phyloP scores from a whole-genome alignment of 805 yeast species.

The Torulaspora quercuum region DNA sequence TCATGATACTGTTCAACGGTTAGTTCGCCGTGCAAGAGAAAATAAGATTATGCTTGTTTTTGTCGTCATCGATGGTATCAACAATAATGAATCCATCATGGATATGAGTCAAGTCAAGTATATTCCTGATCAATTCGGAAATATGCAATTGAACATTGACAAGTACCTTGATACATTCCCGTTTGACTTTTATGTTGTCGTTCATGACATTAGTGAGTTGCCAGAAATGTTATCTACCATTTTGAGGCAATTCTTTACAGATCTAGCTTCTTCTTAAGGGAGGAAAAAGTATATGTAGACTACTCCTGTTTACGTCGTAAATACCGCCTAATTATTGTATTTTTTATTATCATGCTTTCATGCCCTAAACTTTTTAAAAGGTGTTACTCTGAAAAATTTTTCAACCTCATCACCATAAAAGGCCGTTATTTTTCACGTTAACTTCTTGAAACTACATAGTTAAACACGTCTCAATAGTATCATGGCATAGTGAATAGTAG shows the following conservation, averaged over 20 bases:
- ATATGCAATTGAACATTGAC: slow-evolving; percentile 67
- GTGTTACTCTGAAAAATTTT: background rate
- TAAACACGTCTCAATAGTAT: no score
- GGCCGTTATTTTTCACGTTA: no score
- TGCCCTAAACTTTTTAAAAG: slow-evolving; percentile 1
- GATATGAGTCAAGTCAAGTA: slow-evolving; percentile 94
- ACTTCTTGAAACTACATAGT: no score
- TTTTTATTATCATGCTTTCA: background rate
- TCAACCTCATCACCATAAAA: background rate
- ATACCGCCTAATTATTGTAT: no score
- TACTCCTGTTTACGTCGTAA: no score
- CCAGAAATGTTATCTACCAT: slow-evolving; percentile 90
- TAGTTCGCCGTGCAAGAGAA: slow-evolving; percentile 90
- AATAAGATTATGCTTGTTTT: slow-evolving; percentile 92
- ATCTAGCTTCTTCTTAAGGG: slow-evolving; percentile 44
- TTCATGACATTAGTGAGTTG: slow-evolving; percentile 78
- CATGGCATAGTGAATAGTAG: no score
- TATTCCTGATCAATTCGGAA: slow-evolving; percentile 65
- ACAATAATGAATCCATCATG: slow-evolving; percentile 77
- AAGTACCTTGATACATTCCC: slow-evolving; percentile 93
- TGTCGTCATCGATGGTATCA: slow-evolving; percentile 87
- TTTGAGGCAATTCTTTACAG: slow-evolving; percentile 86
- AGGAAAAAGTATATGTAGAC: no score
- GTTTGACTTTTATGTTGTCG: slow-evolving; percentile 94
- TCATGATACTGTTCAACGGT: slow-evolving; percentile 73